Conservation (phyloP, 345 rosid species). For the Gossypioides kirkii region DNA sequence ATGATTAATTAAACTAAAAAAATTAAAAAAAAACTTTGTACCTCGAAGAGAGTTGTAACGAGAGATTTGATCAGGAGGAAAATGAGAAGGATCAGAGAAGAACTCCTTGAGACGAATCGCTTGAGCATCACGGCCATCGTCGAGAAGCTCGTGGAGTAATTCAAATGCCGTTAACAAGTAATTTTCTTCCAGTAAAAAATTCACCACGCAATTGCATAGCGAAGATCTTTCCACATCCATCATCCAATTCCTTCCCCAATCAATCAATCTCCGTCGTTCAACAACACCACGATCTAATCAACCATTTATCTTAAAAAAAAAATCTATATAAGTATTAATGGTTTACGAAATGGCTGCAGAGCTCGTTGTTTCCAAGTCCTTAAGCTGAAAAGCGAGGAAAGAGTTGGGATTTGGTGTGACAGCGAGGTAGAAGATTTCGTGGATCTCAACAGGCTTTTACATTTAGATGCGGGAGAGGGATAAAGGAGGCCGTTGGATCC, state of each 20-base stretch:
- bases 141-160: slow-evolving; percentile 92
- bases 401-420: background rate
- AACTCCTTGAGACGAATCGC: slow-evolving; percentile 90
- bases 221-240: slow-evolving; percentile 97
- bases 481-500: background rate
- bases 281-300: background rate
- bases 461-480: background rate
- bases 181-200: slow-evolving; percentile 92
- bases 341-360: background rate
- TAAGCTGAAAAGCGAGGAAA: background rate
- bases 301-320: background rate
- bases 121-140: slow-evolving; percentile 90
- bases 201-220: slow-evolving; percentile 91
- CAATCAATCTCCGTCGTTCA: background rate
- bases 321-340: background rate
- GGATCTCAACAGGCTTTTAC: background rate
- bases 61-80: slow-evolving; percentile 94
- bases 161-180: slow-evolving; percentile 89
- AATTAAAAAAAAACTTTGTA: slow-evolving; percentile 14
- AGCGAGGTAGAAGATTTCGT: background rate
- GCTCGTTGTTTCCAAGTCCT: background rate
- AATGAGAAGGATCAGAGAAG: slow-evolving; percentile 80
- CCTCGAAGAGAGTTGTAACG: slow-evolving; percentile 87
- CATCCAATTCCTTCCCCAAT: background rate
- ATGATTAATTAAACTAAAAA: background rate